phyloP scores from a whole-genome alignment of 495 filamentous ascomycete species.

The Cudoniella acicularis region DNA sequence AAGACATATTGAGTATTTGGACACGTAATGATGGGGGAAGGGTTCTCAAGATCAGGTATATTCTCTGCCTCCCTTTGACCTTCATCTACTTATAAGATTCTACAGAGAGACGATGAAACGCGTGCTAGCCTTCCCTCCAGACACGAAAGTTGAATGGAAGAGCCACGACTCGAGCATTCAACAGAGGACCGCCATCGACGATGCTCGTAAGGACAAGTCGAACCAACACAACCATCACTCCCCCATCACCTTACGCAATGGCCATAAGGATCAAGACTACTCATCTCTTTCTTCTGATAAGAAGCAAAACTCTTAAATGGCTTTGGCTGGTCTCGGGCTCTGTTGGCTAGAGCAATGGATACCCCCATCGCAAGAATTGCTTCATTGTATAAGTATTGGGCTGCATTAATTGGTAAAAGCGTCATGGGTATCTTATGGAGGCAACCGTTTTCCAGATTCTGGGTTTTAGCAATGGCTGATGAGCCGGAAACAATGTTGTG shows the following conservation, averaged over 20 bases:
- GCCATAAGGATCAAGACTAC: slow-evolving; percentile 28
- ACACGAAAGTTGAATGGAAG: slow-evolving; percentile 92
- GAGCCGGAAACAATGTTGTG: not conserved
- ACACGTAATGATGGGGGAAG: slow-evolving; percentile 85
- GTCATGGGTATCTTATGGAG: slow-evolving; percentile 16
- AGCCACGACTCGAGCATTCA: slow-evolving; percentile 82
- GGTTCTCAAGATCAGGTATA: slow-evolving; percentile 94
- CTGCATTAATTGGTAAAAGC: slow-evolving; percentile 27
- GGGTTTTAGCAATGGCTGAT: slow-evolving; percentile 9
- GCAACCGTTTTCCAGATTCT: slow-evolving; percentile 2
- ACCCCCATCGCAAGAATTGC: not conserved
- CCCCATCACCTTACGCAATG: slow-evolving; percentile 37
- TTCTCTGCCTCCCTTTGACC: not conserved
- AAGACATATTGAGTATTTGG: slow-evolving; percentile 98
- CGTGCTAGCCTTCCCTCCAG: slow-evolving; percentile 74
- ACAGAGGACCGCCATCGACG: slow-evolving; percentile 75
- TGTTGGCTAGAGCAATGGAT: slow-evolving; percentile 6
- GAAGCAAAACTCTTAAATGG: slow-evolving; percentile 16
- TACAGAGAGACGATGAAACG: slow-evolving; percentile 88
- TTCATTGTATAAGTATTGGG: slow-evolving; percentile 23
- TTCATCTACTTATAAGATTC: slow-evolving; percentile 4
- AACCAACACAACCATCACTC: slow-evolving; percentile 40
- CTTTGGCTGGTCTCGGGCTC: not conserved
- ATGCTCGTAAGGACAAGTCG: slow-evolving; percentile 72
- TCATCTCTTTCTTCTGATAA: slow-evolving; percentile 10